Base-by-base conservation (phyloP, 2,329 filamentous ascomycete genomes). In the Fusarium sp. region DNA sequence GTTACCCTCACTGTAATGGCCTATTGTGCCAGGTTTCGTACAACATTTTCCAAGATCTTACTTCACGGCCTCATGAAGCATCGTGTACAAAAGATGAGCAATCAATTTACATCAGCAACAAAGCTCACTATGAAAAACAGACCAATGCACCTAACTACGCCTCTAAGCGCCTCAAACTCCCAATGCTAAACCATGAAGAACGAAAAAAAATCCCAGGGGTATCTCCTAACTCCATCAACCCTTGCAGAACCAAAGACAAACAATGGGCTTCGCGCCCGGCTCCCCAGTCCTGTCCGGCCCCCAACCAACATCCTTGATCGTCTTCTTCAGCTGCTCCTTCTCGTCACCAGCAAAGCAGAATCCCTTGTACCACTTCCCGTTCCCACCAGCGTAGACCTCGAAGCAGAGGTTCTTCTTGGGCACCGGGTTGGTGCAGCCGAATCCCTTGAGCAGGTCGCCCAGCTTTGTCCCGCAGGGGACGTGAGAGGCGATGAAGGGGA, bases 201-300 rank as follows among this genome's bases (percentile, higher is more conserved):
- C 47, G n/a, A n/a, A n/a, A 31, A 29, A 50, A n/a, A 29, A 31
- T 29, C 47, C 47, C 47, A 36, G 40, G 4, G 13, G 20, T n/a
- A 50, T 27, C 45, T n/a, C n/a, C n/a, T n/a, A n/a, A n/a, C n/a
- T n/a, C n/a, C 50, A 27, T 82, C 73, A 89, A 58, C 84, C 86
- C 79, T 89, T 90, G 20, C 86, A 88, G 64, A 91, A 83, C 85
- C 89, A 92, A 18, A 92, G 71, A 79, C 89, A 91, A n/a, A 91
- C 87, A 4, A 91, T 85, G 0, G 87, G 87, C 80, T 87, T 88
- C 74, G 85, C 84, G 0, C 85, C 85, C 0, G 81, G 78, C 18
- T 84, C 79, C 0, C 89, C 89, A 1, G 84, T 87, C 10, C 89
- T 79, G 2, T 82, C 83, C 20, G 80, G 79, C 40, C 90, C 87